phyloP scores from a whole-genome alignment of 1,284 basidiomycete species.

The Puccinia horiana region DNA sequence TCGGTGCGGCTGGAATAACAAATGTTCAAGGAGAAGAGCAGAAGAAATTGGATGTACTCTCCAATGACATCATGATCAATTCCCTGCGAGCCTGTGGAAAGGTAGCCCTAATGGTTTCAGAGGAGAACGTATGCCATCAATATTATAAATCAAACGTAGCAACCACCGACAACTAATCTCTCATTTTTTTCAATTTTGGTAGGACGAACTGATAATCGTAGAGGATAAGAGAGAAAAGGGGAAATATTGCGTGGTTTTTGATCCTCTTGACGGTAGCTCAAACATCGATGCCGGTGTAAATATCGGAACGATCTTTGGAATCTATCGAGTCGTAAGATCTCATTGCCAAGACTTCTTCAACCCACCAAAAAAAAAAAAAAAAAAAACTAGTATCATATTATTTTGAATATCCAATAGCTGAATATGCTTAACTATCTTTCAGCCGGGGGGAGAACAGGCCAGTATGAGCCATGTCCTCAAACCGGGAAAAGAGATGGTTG shows the following conservation, averaged over 20 bases:
- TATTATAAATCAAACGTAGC: neutral
- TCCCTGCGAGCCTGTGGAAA: slow-evolving; percentile 83
- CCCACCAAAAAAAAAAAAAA: neutral
- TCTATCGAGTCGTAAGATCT: slow-evolving; percentile 80
- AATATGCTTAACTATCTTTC: slow-evolving; percentile 46
- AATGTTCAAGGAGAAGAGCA: slow-evolving; percentile 99
- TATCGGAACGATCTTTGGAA: slow-evolving; percentile 98
- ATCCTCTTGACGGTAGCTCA: slow-evolving; percentile 94
- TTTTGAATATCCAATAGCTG: slow-evolving; percentile 20
- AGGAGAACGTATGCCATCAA: slow-evolving; percentile 85
- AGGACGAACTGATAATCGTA: slow-evolving; percentile 58
- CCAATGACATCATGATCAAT: slow-evolving; percentile 99
- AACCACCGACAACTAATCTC: neutral
- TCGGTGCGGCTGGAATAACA: slow-evolving; percentile 90
- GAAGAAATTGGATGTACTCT: slow-evolving; percentile 97
- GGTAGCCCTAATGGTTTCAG: slow-evolving; percentile 92
- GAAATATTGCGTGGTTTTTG: slow-evolving; percentile 90
- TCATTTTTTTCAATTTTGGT: neutral
- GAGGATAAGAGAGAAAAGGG: slow-evolving; percentile 63
- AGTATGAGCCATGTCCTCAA: slow-evolving; percentile 82
- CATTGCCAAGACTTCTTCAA: neutral
- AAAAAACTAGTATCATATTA: slow-evolving; percentile 28
- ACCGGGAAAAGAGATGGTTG: slow-evolving; percentile 95
- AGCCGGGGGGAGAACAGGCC: slow-evolving; percentile 76
- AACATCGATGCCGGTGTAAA: slow-evolving; percentile 99